Evolutionary conservation across 2,329 filamentous ascomycete genomes (phyloP).

Genomic region (Verticillium nubilum): DNA sequence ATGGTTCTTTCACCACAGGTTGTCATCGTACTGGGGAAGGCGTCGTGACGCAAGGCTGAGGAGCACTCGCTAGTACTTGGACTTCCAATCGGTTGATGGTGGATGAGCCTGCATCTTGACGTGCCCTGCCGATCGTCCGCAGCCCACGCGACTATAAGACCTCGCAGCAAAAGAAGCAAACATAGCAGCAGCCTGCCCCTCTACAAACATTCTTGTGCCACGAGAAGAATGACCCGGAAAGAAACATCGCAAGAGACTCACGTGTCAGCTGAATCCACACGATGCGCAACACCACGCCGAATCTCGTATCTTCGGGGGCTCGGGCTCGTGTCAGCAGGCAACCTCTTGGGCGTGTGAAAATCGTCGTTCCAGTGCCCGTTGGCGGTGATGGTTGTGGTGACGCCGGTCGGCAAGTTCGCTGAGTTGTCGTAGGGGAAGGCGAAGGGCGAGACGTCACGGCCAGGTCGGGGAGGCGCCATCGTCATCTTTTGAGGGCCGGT

Average conservation of each 20-base stretch:
- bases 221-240: constrained; percentile 1
- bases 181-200: too few species aligned
- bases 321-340: background rate
- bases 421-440: background rate
- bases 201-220: too few species aligned
- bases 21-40: too few species aligned
- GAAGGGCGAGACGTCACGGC: background rate
- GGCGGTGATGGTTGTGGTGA: background rate
- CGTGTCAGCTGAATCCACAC: background rate
- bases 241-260: background rate
- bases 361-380: background rate
- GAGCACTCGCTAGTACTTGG: constrained; percentile 2
- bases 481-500: background rate
- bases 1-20: too few species aligned
- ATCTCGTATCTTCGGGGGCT: constrained; percentile 2
- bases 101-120: background rate
- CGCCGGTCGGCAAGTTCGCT: background rate
- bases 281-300: background rate
- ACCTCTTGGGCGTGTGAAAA: background rate
- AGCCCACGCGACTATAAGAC: background rate
- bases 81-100: background rate
- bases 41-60: background rate
- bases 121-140: background rate
- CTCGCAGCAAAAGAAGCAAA: background rate
- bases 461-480: background rate